These are phyloP conservation scores for Claviceps pazoutovae DNA, from an alignment of 2,329 filamentous ascomycete species.

Conservation along the genomic window DNA sequence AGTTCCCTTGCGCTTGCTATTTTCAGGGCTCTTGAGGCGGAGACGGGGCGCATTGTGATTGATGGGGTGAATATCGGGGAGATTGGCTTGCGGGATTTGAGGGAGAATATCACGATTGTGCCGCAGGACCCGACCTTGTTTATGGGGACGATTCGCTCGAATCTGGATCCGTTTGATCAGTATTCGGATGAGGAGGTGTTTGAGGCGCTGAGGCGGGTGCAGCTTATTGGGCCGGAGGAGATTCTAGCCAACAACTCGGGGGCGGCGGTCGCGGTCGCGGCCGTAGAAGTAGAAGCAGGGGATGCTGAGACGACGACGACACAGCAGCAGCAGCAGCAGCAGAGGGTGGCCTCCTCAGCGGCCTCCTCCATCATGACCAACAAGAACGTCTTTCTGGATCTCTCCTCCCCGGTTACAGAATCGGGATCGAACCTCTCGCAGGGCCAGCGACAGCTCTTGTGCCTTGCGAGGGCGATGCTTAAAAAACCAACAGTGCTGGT, in stretches of 20 bases:
- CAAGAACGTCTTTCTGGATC: conserved; percentile 87
- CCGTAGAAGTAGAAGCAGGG: too few relatives aligned
- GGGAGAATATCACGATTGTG: conserved; percentile 91
- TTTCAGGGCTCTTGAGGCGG: conserved; percentile 86
- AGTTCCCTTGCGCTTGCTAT: conserved; percentile 86
- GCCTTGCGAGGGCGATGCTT: conserved; percentile 81
- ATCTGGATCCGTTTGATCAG: conserved; percentile 80
- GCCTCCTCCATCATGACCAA: conserved; percentile 45
- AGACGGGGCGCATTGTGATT: conserved; percentile 76
- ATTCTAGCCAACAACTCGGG: conserved; percentile 8
- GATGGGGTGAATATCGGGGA: conserved; percentile 80
- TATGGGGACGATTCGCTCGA: conserved; percentile 78
- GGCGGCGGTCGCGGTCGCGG: conserved; percentile 6
- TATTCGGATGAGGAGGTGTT: conserved; percentile 90
- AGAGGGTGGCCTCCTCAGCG: conserved; percentile 10
- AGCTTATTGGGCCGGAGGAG: conserved; percentile 59
- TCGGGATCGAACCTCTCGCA: conserved; percentile 92
- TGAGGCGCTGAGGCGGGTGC: conserved; percentile 70
- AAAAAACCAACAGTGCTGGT: conserved; percentile 87
- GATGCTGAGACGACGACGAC: too few relatives aligned
- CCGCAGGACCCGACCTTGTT: conserved; percentile 95
- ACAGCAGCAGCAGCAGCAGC: neutral
- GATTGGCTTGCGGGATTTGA: conserved; percentile 86
- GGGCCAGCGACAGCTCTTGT: conserved; percentile 87
- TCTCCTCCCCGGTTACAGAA: conserved; percentile 71